A percentile compares a stretch with the other conserved stretches of the same genome.
phyloP scores from a whole-genome alignment of 2,329 filamentous ascomycete genomes.

The Sporothrix euskadiensis region DNA sequence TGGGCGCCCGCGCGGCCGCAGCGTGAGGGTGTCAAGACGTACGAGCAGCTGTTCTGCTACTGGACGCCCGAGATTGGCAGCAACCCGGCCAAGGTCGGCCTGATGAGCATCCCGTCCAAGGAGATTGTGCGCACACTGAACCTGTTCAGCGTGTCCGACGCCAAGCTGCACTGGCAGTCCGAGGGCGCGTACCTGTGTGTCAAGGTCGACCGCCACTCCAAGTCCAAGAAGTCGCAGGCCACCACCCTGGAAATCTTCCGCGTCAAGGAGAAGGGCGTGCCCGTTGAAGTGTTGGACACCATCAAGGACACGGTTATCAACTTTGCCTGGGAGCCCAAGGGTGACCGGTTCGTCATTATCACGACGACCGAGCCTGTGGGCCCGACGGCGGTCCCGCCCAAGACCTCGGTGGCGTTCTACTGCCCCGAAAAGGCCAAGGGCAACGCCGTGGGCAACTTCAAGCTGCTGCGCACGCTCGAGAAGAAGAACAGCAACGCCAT shows the following conservation, averaged over 20 bases:
- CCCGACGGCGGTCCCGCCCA: slow-evolving; percentile 80
- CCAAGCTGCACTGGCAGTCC: slow-evolving; percentile 98
- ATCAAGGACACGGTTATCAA: slow-evolving; percentile 99
- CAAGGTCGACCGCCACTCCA: slow-evolving; percentile 98
- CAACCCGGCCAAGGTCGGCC: slow-evolving; percentile 93
- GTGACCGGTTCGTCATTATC: slow-evolving; percentile 95
- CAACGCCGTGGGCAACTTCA: slow-evolving; percentile 82
- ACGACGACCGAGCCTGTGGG: slow-evolving; percentile 82
- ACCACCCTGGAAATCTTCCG: slow-evolving; percentile 99
- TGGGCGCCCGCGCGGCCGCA: slow-evolving; percentile 85
- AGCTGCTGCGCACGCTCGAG: slow-evolving; percentile 89
- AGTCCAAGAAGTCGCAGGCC: slow-evolving; percentile 96
- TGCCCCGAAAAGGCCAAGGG: slow-evolving; percentile 93
- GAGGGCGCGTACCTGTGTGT: slow-evolving; percentile 92
- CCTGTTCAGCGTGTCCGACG: slow-evolving; percentile 96
- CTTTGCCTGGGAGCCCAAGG: slow-evolving; percentile 99
- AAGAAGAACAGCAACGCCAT: slow-evolving; percentile 99
- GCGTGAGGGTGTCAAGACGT: slow-evolving; percentile 82
- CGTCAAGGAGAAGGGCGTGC: slow-evolving; percentile 93
- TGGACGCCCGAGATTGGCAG: slow-evolving; percentile 98
- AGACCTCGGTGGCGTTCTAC: slow-evolving; percentile 95
- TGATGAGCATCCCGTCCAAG: slow-evolving; percentile 96
- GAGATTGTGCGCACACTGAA: slow-evolving; percentile 92
- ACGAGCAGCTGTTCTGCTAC: slow-evolving; percentile 96
- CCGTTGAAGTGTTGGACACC: slow-evolving; percentile 94